Base-by-base conservation (phyloP, 148 eudicot genomes). In the Fagopyrum tataricum region DNA sequence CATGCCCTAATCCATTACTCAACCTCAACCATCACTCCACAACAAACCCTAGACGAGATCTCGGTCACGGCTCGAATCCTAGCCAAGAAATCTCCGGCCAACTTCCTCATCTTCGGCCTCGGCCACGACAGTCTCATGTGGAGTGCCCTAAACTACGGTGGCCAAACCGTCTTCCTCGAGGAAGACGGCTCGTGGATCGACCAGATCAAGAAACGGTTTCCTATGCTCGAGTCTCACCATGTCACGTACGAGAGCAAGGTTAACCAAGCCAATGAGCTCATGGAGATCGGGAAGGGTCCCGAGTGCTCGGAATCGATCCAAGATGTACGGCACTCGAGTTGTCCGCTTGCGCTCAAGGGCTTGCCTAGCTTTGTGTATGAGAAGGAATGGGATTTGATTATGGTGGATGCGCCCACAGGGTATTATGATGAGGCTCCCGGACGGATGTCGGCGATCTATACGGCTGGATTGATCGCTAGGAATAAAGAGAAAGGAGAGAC, bases 351-450 rank as follows among this genome's bases (percentile, higher is more conserved):
- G 14, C 76, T 94, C 3, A 94, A 88, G 62, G 85, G 90, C 2
- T 80, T 91, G 80, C 96, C 98, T 23, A 75, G 75, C 66, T 84
- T 80, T 37, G 89, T 94, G 70, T 94, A 91, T 61, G 93, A 87
- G 39, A 88, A 75, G 7, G 77, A 85, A 53, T 91, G 97, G 97
- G 98, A 94, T 80, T 70, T 94, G 82, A 94, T 94, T 11, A 94
- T 94, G 98, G 98, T 94, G 78, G 98, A 94, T 74, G 98, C 98
- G 21, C 98, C 98, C 2, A 94, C 98, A 3, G 97, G 98, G 72
- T 94, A 94, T 72, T 82, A 94, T 13, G 90, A 88, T 7, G 97
- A 91, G 79, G 98, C 98, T 0, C 98, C 98, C 0, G 98, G 98
- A 24, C 77, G 98, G 75, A 94, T 94, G 98, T 81, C 84, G n/a